Conservation (phyloP, 176 grass and related monocot genomes). For the Raddia guianensis region DNA sequence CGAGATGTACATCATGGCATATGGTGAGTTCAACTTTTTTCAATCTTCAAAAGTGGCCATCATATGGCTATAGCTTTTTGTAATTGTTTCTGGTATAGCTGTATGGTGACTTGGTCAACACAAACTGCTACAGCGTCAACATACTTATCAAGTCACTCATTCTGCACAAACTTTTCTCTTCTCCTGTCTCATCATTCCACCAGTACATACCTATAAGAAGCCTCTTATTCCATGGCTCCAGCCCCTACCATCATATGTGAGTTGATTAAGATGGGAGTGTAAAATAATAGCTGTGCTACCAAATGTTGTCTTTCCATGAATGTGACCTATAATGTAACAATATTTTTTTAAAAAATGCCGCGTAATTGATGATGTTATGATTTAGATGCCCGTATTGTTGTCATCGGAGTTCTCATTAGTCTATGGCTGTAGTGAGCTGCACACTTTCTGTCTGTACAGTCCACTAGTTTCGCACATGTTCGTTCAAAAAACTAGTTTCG, state of each 20-base stretch:
- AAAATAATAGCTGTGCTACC: background rate
- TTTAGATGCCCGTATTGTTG: background rate
- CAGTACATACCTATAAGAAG: background rate
- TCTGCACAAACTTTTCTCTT: background rate
- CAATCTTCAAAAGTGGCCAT: background rate
- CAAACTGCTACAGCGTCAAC: background rate
- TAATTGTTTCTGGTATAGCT: background rate
- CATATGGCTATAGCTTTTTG: background rate
- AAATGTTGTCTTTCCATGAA: background rate
- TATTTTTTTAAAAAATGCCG: too few relatives aligned
- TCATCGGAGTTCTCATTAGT: background rate
- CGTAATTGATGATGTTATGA: too few relatives aligned
- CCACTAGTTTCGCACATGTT: background rate
- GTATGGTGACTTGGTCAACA: background rate
- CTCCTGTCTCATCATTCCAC: background rate
- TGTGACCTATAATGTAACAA: background rate
- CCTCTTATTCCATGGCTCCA: background rate
- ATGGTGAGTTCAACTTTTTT: conserved; percentile 45
- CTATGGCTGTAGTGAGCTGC: background rate
- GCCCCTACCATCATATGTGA: background rate
- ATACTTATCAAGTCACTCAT: background rate
- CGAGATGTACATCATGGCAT: conserved; percentile 77
- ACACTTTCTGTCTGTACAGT: background rate
- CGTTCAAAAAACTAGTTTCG: background rate
- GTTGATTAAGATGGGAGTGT: background rate